These are phyloP conservation scores for Candolleomyces eurysporus DNA, from an alignment of 768 basidiomycete genomes.

Conservation along the genomic window DNA sequence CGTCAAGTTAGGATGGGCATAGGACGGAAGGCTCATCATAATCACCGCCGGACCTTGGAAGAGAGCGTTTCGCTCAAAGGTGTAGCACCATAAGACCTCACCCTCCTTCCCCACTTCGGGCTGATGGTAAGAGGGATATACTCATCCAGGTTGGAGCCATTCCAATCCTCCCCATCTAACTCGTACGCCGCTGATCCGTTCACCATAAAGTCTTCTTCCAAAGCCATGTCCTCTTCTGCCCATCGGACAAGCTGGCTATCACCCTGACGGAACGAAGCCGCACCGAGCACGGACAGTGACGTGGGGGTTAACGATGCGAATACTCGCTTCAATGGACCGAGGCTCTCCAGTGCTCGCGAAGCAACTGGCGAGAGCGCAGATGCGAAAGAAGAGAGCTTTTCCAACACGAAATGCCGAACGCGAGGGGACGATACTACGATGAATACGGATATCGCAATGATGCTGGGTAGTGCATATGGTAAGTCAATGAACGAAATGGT, in stretches of 20 bases:
- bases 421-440: conserved; percentile 23
- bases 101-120: conserved; percentile 10
- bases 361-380: conserved; percentile 18
- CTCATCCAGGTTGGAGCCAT: conserved; percentile 28
- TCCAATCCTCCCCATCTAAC: conserved; percentile 23
- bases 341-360: neutral
- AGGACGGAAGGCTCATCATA: too few species aligned
- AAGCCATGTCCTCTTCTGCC: conserved; percentile 46
- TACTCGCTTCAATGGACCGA: neutral
- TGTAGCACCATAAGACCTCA: conserved; percentile 23
- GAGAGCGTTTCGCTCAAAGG: conserved; percentile 5
- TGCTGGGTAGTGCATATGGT: conserved; percentile 4
- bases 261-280: conserved; percentile 31
- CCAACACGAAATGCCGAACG: conserved; percentile 21
- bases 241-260: conserved; percentile 43
- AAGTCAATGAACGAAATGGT: neutral
- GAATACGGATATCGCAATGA: conserved; percentile 11
- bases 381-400: conserved; percentile 17
- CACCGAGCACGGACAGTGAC: conserved; percentile 21
- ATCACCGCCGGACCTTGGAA: too few species aligned
- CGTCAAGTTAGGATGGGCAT: too few species aligned
- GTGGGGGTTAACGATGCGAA: conserved; percentile 4
- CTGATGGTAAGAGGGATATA: conserved; percentile 45
- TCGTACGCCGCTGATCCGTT: conserved; percentile 27
- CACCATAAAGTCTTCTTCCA: conserved; percentile 45